Conservation (phyloP, 768 basidiomycete genomes). For the Panellus pusillus region DNA sequence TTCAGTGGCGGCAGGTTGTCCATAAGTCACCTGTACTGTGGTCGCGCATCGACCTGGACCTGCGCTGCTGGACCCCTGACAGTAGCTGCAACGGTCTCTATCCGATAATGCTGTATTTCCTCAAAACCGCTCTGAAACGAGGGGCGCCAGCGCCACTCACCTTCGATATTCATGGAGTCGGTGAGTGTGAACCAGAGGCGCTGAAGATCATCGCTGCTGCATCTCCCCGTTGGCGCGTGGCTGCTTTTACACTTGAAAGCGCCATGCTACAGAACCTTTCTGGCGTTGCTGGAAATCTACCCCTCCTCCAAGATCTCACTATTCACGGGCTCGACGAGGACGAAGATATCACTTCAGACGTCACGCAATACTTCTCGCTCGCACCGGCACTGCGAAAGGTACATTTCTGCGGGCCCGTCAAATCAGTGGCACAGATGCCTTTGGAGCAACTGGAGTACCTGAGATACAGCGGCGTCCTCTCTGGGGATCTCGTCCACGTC, state of each 20-base stretch:
- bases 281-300: not conserved
- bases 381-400: not conserved
- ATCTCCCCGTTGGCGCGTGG: not conserved
- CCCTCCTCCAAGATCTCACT: not conserved
- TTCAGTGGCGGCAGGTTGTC: not conserved
- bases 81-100: not conserved
- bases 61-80: slow-evolving; percentile 6
- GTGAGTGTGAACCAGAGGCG: not conserved
- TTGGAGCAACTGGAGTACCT: not conserved
- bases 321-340: not conserved
- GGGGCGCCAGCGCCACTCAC: not conserved
- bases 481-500: not conserved
- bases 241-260: not conserved
- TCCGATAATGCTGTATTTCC: not conserved
- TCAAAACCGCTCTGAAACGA: not conserved
- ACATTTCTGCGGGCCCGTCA: not conserved
- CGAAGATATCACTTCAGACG: not conserved
- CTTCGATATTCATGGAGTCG: not conserved
- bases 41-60: not conserved
- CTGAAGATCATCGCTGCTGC: not conserved
- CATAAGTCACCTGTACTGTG: not conserved
- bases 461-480: not conserved
- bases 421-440: not conserved
- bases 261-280: not conserved
- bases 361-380: not conserved